Conservation (phyloP, 768 basidiomycete genomes). For the Austroboletus festivus region DNA sequence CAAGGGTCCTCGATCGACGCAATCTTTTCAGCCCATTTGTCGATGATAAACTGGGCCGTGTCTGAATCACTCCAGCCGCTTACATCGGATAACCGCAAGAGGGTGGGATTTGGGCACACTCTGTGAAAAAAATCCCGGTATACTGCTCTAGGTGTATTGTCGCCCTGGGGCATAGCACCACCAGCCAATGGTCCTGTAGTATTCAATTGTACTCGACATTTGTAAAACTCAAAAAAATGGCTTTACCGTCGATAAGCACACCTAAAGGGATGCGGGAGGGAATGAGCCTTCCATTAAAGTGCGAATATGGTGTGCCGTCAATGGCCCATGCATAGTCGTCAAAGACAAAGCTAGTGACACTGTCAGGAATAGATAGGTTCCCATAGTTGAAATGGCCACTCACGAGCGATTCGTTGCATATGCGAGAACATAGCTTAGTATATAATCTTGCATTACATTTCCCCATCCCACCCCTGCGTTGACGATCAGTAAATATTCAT, state of each 20-base stretch:
- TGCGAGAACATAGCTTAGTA: slow-evolving; percentile 34
- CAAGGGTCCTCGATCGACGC: slow-evolving; percentile 37
- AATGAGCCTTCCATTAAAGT: slow-evolving; percentile 35
- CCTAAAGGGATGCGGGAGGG: slow-evolving; percentile 43
- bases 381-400: slow-evolving; percentile 5
- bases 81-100: slow-evolving; percentile 30
- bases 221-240: background rate
- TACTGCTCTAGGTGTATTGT: slow-evolving; percentile 35
- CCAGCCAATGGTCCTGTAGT: slow-evolving; percentile 40
- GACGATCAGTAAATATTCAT: slow-evolving; percentile 1
- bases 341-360: slow-evolving; percentile 32
- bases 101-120: slow-evolving; percentile 38
- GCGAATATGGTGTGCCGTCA: slow-evolving; percentile 34
- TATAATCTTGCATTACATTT: slow-evolving; percentile 38
- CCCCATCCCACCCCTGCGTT: slow-evolving; percentile 34
- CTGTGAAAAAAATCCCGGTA: slow-evolving; percentile 36
- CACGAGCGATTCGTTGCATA: slow-evolving; percentile 34
- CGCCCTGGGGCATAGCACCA: slow-evolving; percentile 33
- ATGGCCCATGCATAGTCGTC: slow-evolving; percentile 42
- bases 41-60: slow-evolving; percentile 30
- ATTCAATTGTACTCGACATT: background rate
- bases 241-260: slow-evolving; percentile 37
- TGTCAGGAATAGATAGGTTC: background rate
- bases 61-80: slow-evolving; percentile 25
- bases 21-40: slow-evolving; percentile 39